Percentiles rank a stretch among this genome's conserved stretches.
Conservation (phyloP, 306 rosid genomes). For the Rosa lucieae region DNA sequence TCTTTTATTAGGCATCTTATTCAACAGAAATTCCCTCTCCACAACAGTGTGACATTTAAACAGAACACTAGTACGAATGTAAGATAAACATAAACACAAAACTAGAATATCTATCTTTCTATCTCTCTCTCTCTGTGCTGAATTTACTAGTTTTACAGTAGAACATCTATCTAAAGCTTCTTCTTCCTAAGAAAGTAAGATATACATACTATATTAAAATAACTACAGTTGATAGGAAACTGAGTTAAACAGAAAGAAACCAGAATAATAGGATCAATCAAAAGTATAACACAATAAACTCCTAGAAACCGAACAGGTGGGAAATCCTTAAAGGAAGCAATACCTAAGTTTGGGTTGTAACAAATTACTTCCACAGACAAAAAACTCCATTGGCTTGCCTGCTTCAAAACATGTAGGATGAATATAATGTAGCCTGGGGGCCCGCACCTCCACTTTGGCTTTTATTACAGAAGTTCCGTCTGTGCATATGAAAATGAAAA, state of each 20-base stretch:
- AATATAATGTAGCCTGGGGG: slow-evolving; percentile 89
- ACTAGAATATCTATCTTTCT: neutral
- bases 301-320: neutral
- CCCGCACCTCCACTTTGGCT: slow-evolving; percentile 51
- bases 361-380: slow-evolving; percentile 91
- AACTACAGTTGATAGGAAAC: neutral
- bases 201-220: neutral
- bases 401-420: slow-evolving; percentile 93
- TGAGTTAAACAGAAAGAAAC: neutral
- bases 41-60: slow-evolving; percentile 21
- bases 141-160: neutral
- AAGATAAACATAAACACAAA: neutral
- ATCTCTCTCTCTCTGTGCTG: neutral
- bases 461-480: slow-evolving; percentile 58
- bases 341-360: slow-evolving; percentile 85
- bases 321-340: neutral
- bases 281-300: neutral
- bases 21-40: slow-evolving; percentile 10
- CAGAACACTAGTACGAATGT: neutral
- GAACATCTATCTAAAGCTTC: neutral
- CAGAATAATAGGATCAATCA: neutral
- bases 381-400: slow-evolving; percentile 92
- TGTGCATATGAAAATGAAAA: slow-evolving; percentile 40
- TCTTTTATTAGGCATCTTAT: slow-evolving; percentile 20
- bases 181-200: neutral